Evolutionary conservation across 2,329 filamentous ascomycete genomes (phyloP).

Genomic region (Paecilomyces sp.): DNA sequence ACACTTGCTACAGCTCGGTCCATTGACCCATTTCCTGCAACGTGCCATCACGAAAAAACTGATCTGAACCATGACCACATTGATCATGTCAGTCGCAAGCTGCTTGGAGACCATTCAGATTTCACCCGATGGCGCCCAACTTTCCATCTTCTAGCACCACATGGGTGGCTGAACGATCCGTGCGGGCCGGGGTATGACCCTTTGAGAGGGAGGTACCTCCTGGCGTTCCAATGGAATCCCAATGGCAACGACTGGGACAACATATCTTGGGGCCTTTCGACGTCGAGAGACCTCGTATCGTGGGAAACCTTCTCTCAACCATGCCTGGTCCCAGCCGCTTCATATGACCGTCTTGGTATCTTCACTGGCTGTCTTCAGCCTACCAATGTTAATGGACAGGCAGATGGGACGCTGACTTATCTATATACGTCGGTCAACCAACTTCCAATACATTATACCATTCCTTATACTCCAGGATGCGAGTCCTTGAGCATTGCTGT

Average conservation of each 20-base stretch:
- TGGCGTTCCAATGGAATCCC: slow-evolving; percentile 40
- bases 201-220: slow-evolving; percentile 31
- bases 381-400: slow-evolving; percentile 14
- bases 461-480: slow-evolving; percentile 27
- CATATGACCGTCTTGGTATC: slow-evolving; percentile 34
- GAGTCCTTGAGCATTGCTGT: slow-evolving; percentile 33
- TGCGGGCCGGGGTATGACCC: slow-evolving; percentile 36
- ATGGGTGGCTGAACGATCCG: slow-evolving; percentile 40
- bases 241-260: slow-evolving; percentile 35
- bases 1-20: background rate
- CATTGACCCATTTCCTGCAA: background rate
- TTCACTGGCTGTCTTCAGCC: slow-evolving; percentile 36
- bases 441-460: slow-evolving; percentile 34
- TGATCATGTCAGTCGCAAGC: background rate
- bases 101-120: background rate
- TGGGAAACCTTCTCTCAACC: slow-evolving; percentile 26
- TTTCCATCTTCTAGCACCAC: slow-evolving; percentile 30
- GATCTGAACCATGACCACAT: background rate
- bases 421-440: slow-evolving; percentile 35
- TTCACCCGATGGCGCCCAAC: slow-evolving; percentile 18
- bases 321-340: slow-evolving; percentile 22
- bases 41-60: background rate
- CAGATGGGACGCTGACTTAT: slow-evolving; percentile 22
- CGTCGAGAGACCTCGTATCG: slow-evolving; percentile 30
- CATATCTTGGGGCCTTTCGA: slow-evolving; percentile 36